phyloP scores from a whole-genome alignment of 306 rosid species.

The Styphnolobium japonicum region DNA sequence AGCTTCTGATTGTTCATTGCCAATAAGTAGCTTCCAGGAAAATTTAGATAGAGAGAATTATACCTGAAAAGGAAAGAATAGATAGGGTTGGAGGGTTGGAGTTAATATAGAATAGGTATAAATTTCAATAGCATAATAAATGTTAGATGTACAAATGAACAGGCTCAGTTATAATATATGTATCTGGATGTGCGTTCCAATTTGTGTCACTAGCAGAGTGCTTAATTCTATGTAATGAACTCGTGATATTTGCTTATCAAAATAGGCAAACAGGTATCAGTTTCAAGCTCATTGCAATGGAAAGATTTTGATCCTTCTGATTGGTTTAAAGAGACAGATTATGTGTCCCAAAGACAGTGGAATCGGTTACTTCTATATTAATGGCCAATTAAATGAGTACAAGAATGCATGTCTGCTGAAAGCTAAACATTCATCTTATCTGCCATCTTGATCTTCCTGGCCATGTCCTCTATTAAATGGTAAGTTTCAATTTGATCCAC shows the following conservation, averaged over 20 bases:
- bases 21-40: conserved; percentile 22
- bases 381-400: not conserved
- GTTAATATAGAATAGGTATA: not conserved
- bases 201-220: not conserved
- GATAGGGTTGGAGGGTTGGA: not conserved
- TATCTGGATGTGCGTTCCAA: not conserved
- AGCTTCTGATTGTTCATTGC: conserved; percentile 74
- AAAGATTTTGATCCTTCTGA: not conserved
- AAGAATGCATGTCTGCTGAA: not conserved
- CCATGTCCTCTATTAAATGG: not conserved
- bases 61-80: conserved; percentile 43
- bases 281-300: not conserved
- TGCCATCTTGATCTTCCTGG: not conserved
- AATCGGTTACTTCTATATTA: not conserved
- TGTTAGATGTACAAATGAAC: not conserved
- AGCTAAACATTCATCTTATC: too few species aligned
- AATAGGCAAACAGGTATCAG: not conserved
- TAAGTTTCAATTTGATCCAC: not conserved
- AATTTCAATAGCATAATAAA: not conserved
- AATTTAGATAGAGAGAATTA: conserved; percentile 6
- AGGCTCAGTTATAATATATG: not conserved
- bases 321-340: not conserved
- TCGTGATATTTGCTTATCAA: not conserved
- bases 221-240: not conserved
- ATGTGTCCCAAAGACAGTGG: not conserved